Percentiles rank a stretch among this genome's conserved stretches.
Conservation (phyloP, 2,329 filamentous ascomycete species). For the Scedosporium dehoogii region DNA sequence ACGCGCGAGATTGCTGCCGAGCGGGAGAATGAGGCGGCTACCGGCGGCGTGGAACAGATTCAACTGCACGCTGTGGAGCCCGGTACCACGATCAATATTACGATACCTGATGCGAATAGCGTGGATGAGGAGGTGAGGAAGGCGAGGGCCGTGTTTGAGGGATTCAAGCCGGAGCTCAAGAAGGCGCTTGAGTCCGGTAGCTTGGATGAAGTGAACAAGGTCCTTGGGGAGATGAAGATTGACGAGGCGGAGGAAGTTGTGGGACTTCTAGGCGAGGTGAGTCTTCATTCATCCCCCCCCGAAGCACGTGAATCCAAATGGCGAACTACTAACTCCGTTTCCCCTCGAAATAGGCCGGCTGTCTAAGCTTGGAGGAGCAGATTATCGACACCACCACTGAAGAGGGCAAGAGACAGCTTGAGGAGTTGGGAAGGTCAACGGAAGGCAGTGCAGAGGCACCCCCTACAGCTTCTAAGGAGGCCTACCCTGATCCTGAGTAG, state of each 20-base stretch:
- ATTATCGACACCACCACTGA: constrained; percentile 93
- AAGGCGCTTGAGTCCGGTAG: constrained; percentile 79
- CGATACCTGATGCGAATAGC: constrained; percentile 60
- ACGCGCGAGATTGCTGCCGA: constrained; percentile 59
- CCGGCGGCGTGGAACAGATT: constrained; percentile 83
- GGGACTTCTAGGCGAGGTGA: constrained; percentile 62
- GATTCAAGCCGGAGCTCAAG: constrained; percentile 72
- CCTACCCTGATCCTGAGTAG: constrained; percentile 10
- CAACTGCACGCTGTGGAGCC: constrained; percentile 95
- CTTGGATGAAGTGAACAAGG: constrained; percentile 49
- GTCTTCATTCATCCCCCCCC: constrained; percentile 12
- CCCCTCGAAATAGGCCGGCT: constrained; percentile 50
- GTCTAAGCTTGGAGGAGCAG: constrained; percentile 83
- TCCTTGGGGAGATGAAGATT: constrained; percentile 79
- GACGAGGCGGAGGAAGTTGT: constrained; percentile 81
- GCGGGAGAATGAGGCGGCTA: constrained; percentile 37
- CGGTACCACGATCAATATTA: constrained; percentile 82
- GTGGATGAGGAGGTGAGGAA: constrained; percentile 54
- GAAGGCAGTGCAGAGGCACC: not conserved
- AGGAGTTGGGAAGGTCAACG: constrained; percentile 42
- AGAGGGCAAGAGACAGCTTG: constrained; percentile 67
- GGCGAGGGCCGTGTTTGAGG: constrained; percentile 68
- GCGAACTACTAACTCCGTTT: not conserved
- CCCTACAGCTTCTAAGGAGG: not conserved
- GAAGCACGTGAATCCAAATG: too few species aligned